Conservation (phyloP, 352 stramenopile genomes). For the Pythium chondricola region DNA sequence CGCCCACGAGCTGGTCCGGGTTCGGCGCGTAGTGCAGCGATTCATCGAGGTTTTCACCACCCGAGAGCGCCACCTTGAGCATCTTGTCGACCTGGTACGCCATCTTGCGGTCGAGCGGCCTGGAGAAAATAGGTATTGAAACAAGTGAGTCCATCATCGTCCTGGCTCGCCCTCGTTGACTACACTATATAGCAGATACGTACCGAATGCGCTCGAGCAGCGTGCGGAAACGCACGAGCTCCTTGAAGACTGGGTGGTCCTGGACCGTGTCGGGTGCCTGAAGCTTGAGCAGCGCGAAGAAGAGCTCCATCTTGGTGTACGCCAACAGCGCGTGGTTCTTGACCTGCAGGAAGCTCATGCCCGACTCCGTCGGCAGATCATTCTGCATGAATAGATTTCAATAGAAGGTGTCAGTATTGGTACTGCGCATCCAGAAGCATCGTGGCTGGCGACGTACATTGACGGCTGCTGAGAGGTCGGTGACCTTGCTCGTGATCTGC, state of each 20-base stretch:
- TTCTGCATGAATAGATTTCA: slow-evolving; percentile 26
- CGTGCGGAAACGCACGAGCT: slow-evolving; percentile 79
- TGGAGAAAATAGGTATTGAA: slow-evolving; percentile 4
- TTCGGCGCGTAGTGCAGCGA: slow-evolving; percentile 79
- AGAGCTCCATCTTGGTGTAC: slow-evolving; percentile 87
- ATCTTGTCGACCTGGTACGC: slow-evolving; percentile 90
- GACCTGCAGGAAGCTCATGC: slow-evolving; percentile 80
- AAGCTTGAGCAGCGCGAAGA: slow-evolving; percentile 80
- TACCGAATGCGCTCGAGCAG: slow-evolving; percentile 79
- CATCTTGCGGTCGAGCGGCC: slow-evolving; percentile 80
- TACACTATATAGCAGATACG: not conserved
- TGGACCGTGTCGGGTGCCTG: slow-evolving; percentile 63
- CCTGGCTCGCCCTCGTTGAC: not conserved
- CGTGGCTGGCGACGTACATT: slow-evolving; percentile 33
- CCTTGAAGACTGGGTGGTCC: slow-evolving; percentile 79
- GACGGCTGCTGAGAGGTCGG: slow-evolving; percentile 32
- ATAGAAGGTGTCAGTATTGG: no score
- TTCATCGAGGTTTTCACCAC: slow-evolving; percentile 64
- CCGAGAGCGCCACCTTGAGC: slow-evolving; percentile 80
- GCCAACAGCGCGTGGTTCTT: slow-evolving; percentile 84
- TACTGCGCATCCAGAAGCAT: no score
- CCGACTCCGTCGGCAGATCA: slow-evolving; percentile 48
- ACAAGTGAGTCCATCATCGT: not conserved
- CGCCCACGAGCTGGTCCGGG: slow-evolving; percentile 51
- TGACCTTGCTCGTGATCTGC: slow-evolving; percentile 54